Base-by-base conservation (phyloP, 202 grass and related monocot species). In the Zoysia matrella region DNA sequence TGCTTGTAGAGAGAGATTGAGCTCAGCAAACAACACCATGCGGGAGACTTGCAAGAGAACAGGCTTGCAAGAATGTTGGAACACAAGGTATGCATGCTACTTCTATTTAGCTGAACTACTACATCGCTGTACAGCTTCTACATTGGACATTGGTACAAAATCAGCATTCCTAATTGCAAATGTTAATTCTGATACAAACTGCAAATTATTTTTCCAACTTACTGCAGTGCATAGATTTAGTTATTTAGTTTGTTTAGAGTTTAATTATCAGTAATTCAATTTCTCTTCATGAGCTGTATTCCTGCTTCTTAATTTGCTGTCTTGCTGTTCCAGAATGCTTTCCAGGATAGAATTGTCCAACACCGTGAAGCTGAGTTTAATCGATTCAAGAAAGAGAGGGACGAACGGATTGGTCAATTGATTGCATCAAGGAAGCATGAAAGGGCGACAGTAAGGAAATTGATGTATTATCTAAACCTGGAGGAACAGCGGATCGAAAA, bases 51-150 rank as follows among this genome's bases (percentile, higher is more conserved):
- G 67, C 90, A 84, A 56, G 91, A 94, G 61, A 96, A 82, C 61
- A 91, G 96, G 54, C 87, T 96, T 81, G 93, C 93, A 83, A 84
- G 91, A 78, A 86, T 99, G 85, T 75, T 95, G 78, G 92, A 90
- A n/a, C 69, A 87, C 46, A 94, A 92, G 91, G 96, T 96, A 81
- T 79, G 71, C 3, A 63, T 83, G 9, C 63, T 53, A 61, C 5
- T 55, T 11, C 30, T 56, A 49, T 62, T 73, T 60, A 36, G 2
- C 6, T 36, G 30, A 36, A 36, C 30, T 36, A 36, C 30, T 36
- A 36, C 30, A 36, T 36, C 30, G 30, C 30, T 36, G 30, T 36
- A 36, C 30, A 36, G 30, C 30, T 36, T 36, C 30, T 36, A 36
- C 30, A 36, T 36, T 36, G 30, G 30, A 36, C 30, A 36, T 36